Base-by-base conservation (phyloP, 306 rosid genomes). In the Vachellia pachyceras region DNA sequence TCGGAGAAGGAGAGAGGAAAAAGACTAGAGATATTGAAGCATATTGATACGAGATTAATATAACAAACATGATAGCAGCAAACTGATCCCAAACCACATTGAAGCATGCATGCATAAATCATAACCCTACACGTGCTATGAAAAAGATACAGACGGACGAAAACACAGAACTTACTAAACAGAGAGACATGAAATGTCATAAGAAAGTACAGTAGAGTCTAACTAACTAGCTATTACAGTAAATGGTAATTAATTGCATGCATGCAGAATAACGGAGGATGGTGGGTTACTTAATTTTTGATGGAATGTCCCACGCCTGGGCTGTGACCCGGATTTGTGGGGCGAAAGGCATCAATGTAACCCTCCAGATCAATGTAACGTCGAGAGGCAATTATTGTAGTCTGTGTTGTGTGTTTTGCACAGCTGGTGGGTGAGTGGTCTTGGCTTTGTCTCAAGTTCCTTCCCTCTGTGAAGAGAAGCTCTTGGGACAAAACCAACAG, bases 221-320 rank as follows among this genome's bases (percentile, higher is more conserved):
- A 39, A 61, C 23, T 49, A 49, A 14, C 57, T 49, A 15, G 22
- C 57, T 39, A 75, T 18, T 14, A 57, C 49, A 40, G 17, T 65
- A 37, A 29, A 1, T 29, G 1, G 33, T 29, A 29, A 29, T 29
- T 55, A 10, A 20, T n/a, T 55, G 63, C 33, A 20, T 2, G 25
- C 63, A 55, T 55, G 63, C 63, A 55, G 10, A 17, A 29, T 2
- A 29, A 29, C 2, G 33, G 33, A 29, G 33, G 33, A 29, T 29
- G 33, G 33, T 50, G 8, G 18, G 3, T 20, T 22, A 3, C 40
- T 79, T 81, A 87, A 82, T 76, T 78, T 69, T 86, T 82, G 80
- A 88, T 29, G 54, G 91, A 82, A 83, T 94, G 98, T 3, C 98
- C 98, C 33, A 91, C 89, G 14, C 98, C 94, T 0, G 98, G 97